Evolutionary conservation across 208 protist genomes (phyloP).

Genomic region (Wallacemonas sp.): DNA sequence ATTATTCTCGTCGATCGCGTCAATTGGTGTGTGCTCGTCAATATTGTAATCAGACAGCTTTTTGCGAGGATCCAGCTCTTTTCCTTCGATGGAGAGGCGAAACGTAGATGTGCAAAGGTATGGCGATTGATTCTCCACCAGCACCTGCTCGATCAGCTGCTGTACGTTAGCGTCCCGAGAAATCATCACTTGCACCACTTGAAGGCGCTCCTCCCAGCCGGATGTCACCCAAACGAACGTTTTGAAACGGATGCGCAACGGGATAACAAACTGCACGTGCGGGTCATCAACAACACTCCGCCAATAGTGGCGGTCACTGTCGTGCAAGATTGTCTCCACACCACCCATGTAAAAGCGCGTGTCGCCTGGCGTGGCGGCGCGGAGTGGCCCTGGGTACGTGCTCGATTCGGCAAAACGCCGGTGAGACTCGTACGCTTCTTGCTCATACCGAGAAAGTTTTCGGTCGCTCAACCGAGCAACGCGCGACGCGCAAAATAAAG

Average conservation of each 20-base stretch:
- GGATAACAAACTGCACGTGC: slow-evolving; percentile 63
- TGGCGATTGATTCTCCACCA: slow-evolving; percentile 80
- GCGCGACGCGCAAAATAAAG: slow-evolving; percentile 3
- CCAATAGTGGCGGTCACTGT: slow-evolving; percentile 87
- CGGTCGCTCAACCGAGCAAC: slow-evolving; percentile 22
- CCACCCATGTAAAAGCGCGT: slow-evolving; percentile 79
- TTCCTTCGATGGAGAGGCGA: slow-evolving; percentile 64
- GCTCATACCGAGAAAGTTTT: slow-evolving; percentile 60
- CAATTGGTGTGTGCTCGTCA: slow-evolving; percentile 60
- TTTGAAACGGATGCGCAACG: slow-evolving; percentile 80
- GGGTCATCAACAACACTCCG: slow-evolving; percentile 82
- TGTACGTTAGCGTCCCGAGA: slow-evolving; percentile 59
- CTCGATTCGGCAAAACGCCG: slow-evolving; percentile 48
- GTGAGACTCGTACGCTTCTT: slow-evolving; percentile 78
- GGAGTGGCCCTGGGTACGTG: slow-evolving; percentile 78
- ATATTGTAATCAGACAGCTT: slow-evolving; percentile 56
- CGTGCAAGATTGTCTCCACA: slow-evolving; percentile 73
- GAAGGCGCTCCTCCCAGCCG: slow-evolving; percentile 76
- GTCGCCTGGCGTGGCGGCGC: slow-evolving; percentile 79
- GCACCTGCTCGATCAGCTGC: slow-evolving; percentile 68
- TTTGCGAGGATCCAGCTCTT: slow-evolving; percentile 55
- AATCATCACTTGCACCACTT: slow-evolving; percentile 76
- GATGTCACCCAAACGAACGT: slow-evolving; percentile 77
- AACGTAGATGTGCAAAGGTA: slow-evolving; percentile 73
- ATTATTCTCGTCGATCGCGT: slow-evolving; percentile 74